Conservation (phyloP, 306 rosid genomes). For the Acacia crassicarpa region DNA sequence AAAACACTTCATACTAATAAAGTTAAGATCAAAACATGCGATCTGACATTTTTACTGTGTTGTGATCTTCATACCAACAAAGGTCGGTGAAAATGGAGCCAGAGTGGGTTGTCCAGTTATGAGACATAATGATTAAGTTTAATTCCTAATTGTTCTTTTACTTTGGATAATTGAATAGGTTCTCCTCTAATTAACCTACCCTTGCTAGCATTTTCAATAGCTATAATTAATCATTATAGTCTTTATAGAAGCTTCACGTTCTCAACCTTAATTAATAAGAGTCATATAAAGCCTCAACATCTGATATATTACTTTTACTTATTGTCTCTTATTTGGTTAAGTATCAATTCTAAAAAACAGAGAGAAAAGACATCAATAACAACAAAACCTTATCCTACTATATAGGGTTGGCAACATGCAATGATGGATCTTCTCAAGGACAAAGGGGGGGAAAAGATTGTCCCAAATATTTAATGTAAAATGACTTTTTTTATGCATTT, state of each 20-base stretch:
- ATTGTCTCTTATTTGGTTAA: neutral
- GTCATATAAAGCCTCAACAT: neutral
- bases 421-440: no score
- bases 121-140: neutral
- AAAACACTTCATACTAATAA: no score
- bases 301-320: neutral
- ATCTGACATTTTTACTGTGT: neutral
- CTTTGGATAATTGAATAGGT: neutral
- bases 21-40: neutral
- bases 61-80: neutral
- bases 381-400: no score
- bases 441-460: no score
- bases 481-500: no score
- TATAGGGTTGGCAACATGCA: accelerated
- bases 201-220: neutral
- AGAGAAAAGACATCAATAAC: neutral
- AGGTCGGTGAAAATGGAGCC: neutral
- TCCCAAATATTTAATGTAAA: no score
- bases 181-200: neutral
- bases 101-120: neutral
- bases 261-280: neutral
- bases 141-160: neutral
- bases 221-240: neutral
- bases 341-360: neutral
- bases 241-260: neutral